Evolutionary conservation across 2,329 filamentous ascomycete genomes (phyloP).

Genomic region (Clonostachys chloroleuca): DNA sequence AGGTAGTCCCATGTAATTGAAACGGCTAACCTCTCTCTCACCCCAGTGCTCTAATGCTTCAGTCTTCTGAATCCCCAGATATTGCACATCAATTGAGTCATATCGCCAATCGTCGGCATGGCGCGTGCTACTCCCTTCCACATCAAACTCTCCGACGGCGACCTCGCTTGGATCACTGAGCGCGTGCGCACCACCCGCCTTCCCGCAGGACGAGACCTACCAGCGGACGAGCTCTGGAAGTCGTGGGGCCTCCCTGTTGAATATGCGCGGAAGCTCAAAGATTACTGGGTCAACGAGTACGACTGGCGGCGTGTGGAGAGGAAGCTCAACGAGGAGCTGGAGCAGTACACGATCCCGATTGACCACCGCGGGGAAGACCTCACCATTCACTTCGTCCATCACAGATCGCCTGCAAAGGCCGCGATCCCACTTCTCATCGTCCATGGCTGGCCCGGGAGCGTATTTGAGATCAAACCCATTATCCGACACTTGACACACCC

Average conservation of each 20-base stretch:
- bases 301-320: neutral
- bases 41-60: no score
- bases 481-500: conserved; percentile 22
- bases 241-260: neutral
- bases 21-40: no score
- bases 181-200: neutral
- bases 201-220: neutral
- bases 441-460: conserved; percentile 37
- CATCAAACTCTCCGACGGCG: neutral
- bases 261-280: neutral
- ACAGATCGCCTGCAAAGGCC: conserved; percentile 3
- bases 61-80: no score
- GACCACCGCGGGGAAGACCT: neutral
- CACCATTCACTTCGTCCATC: conserved; percentile 4
- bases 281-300: neutral
- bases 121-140: neutral
- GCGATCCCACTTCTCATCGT: conserved; percentile 33
- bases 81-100: no score
- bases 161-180: neutral
- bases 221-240: neutral
- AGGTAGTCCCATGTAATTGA: no score
- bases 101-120: neutral
- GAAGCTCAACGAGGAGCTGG: neutral
- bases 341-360: neutral
- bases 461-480: conserved; percentile 28